Base-by-base conservation (phyloP, 2,329 filamentous ascomycete species). In the Neodidymelliopsis sp. region DNA sequence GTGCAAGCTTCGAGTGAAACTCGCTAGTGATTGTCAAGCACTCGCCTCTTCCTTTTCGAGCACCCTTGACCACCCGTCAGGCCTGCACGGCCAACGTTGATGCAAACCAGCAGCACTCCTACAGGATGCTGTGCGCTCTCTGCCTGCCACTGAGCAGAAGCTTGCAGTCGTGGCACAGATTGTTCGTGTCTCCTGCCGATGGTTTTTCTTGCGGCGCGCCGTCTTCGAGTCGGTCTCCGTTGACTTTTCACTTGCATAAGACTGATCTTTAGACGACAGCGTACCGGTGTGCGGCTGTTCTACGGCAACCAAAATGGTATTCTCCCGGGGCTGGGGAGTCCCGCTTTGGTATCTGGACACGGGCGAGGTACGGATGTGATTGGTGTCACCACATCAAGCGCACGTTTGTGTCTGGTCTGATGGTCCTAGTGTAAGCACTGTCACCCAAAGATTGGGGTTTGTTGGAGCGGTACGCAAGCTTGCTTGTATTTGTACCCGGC, bases 401-500 rank as follows among this genome's bases (percentile, higher is more conserved):
- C 57, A 56, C 57, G 57, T 57, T 54, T 63, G 56, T 56, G 48
- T 52, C 59, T 54, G 53, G 53, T 49, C 37, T 56, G 57, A 54
- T 43, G 46, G 34, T 27, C 36, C 52, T 57, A 59, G 59, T 61
- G 58, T 52, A 53, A 56, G 51, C 42, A 47, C 56, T 49, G 58
- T 61, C 36, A 43, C 51, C 57, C 60, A 59, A 51, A 63, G 55
- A 47, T 57, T 51, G 53, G 56, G 53, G 58, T 49, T 53, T 54
- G 53, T 48, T 33, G 35, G 52, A 53, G 49, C 45, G 55, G 53
- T 57, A 53, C 49, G 39, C 37, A 42, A 51, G 39, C 39, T 30
- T 49, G 34, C 19, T 49, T 52, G 48, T 65, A 64, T 61, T 62
- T 63, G 66, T 63, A 67, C 55, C 49, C 48, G 52, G 41, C 38